Percentiles rank a stretch among this genome's conserved stretches.
phyloP scores from a whole-genome alignment of 1,284 basidiomycete genomes.

The Leccinum huronense region DNA sequence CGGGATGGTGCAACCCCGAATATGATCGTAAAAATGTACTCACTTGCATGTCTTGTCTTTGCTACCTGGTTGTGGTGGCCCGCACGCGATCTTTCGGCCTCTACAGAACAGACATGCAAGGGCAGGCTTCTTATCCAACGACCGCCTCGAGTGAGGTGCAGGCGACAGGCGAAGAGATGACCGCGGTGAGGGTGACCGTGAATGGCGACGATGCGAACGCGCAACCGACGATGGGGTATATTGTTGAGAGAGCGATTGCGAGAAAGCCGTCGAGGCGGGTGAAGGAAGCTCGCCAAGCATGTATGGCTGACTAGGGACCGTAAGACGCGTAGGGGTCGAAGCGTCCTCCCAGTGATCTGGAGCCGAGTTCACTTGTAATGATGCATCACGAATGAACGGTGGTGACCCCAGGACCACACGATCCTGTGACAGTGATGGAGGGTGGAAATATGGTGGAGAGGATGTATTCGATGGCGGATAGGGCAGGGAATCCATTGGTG shows the following conservation, averaged over 20 bases:
- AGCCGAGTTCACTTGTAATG: constrained; percentile 12
- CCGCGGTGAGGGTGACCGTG: constrained; percentile 30
- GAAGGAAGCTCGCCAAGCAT: constrained; percentile 18
- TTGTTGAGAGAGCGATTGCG: constrained; percentile 15
- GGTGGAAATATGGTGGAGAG: constrained; percentile 27
- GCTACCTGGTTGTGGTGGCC: constrained; percentile 49
- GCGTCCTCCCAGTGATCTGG: constrained; percentile 28
- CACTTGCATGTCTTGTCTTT: constrained; percentile 61
- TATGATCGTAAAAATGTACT: constrained; percentile 32
- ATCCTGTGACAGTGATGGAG: constrained; percentile 19
- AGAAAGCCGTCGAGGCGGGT: constrained; percentile 10
- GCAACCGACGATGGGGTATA: constrained; percentile 19
- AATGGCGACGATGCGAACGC: constrained; percentile 21
- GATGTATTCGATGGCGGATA: constrained; percentile 24
- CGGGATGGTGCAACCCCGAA: constrained; percentile 2
- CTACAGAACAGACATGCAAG: constrained; percentile 63
- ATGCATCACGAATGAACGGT: constrained; percentile 14
- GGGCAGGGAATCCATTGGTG: constrained; percentile 34
- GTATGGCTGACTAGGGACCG: constrained; percentile 18
- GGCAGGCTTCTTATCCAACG: constrained; percentile 47
- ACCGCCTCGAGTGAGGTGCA: constrained; percentile 21
- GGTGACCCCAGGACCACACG: constrained; percentile 12
- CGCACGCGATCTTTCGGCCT: constrained; percentile 64
- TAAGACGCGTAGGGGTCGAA: constrained; percentile 6
- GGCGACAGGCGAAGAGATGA: constrained; percentile 23